Conservation (phyloP, 2,329 filamentous ascomycete genomes). For the Aspergillus oerlinghausenensis region DNA sequence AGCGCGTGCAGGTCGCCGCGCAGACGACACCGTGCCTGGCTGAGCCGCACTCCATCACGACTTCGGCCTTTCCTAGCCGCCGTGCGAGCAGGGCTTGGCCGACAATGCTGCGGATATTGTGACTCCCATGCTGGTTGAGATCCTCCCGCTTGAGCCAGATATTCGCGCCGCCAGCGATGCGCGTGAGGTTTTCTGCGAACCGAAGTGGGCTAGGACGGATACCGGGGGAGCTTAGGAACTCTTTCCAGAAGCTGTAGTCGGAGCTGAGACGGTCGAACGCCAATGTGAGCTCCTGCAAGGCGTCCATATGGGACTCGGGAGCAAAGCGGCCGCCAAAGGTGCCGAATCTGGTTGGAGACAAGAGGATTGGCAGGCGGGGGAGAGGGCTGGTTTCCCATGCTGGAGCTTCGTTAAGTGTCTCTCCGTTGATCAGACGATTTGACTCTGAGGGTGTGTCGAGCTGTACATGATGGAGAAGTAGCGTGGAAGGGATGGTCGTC, state of each 20-base stretch:
- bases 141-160: slow-evolving; percentile 26
- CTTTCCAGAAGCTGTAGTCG: slow-evolving; percentile 23
- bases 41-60: slow-evolving; percentile 94
- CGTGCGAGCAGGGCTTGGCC: slow-evolving; percentile 73
- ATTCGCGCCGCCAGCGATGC: slow-evolving; percentile 14
- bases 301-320: slow-evolving; percentile 24
- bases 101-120: slow-evolving; percentile 20
- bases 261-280: slow-evolving; percentile 21
- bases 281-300: slow-evolving; percentile 21
- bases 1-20: slow-evolving; percentile 90
- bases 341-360: slow-evolving; percentile 15
- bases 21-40: slow-evolving; percentile 95
- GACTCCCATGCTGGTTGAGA: slow-evolving; percentile 19
- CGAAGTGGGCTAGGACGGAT: slow-evolving; percentile 14
- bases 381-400: slow-evolving; percentile 8
- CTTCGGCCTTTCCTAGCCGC: slow-evolving; percentile 82
- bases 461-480: neutral
- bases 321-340: slow-evolving; percentile 24
- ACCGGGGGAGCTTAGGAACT: slow-evolving; percentile 19
- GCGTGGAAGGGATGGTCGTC: neutral
- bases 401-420: neutral
- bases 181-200: slow-evolving; percentile 15
- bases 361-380: slow-evolving; percentile 7
- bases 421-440: neutral
- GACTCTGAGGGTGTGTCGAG: neutral